Percentiles rank a stretch among this genome's conserved stretches.
phyloP scores from a whole-genome alignment of 495 filamentous ascomycete species.

The Collariella sp. region DNA sequence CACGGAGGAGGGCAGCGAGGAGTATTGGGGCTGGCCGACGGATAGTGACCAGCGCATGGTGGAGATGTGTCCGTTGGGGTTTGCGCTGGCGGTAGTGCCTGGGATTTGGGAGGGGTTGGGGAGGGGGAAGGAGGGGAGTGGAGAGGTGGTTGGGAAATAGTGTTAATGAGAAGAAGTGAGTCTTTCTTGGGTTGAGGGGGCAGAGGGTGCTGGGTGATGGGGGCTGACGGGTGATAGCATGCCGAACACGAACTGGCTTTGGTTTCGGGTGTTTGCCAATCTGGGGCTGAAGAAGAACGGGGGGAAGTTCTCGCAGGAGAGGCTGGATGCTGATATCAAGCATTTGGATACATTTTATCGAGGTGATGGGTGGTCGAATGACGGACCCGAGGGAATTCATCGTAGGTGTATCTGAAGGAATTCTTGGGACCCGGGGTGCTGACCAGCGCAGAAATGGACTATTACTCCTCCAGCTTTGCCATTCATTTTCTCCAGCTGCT shows the following conservation, averaged over 20 bases:
- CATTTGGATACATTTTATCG: slow-evolving; percentile 74
- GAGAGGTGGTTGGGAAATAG: slow-evolving; percentile 58
- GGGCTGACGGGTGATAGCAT: slow-evolving; percentile 31
- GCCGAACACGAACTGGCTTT: slow-evolving; percentile 58
- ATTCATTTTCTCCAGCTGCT: slow-evolving; percentile 71
- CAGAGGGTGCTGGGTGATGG: background rate
- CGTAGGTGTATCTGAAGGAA: slow-evolving; percentile 27
- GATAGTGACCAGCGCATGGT: slow-evolving; percentile 79
- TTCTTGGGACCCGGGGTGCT: background rate
- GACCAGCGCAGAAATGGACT: slow-evolving; percentile 54
- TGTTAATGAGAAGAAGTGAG: slow-evolving; percentile 63
- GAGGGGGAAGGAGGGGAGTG: slow-evolving; percentile 52
- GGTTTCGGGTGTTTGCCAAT: slow-evolving; percentile 79
- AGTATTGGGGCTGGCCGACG: slow-evolving; percentile 66
- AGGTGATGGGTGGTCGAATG: slow-evolving; percentile 71
- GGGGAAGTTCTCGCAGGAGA: slow-evolving; percentile 53
- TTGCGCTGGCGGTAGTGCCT: slow-evolving; percentile 54
- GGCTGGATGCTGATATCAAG: slow-evolving; percentile 63
- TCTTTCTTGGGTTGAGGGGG: background rate
- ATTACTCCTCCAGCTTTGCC: slow-evolving; percentile 72
- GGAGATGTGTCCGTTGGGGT: slow-evolving; percentile 68
- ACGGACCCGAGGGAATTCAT: slow-evolving; percentile 65
- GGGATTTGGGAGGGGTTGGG: slow-evolving; percentile 60
- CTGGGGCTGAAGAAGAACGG: slow-evolving; percentile 64
- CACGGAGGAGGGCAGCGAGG: slow-evolving; percentile 53